phyloP scores from a whole-genome alignment of 192 early-diverging fungal species.

The Linnemannia elongata region DNA sequence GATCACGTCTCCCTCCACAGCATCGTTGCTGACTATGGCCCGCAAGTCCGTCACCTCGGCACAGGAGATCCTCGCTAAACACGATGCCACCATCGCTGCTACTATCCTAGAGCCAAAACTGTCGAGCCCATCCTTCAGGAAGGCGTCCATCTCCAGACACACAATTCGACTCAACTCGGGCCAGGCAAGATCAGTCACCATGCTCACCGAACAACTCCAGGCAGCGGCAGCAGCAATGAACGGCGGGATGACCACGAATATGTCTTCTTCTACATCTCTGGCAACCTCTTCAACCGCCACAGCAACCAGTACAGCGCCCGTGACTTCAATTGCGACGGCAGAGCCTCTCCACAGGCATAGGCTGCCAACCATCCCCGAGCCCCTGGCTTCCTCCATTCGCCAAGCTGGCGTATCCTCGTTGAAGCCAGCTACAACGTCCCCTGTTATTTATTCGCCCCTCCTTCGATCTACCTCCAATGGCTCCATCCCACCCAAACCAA shows the following conservation, averaged over 20 bases:
- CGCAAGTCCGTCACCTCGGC: constrained; percentile 9
- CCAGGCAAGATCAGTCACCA: constrained; percentile 19
- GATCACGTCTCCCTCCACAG: constrained; percentile 20
- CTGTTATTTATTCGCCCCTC: constrained; percentile 29
- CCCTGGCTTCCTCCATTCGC: constrained; percentile 7
- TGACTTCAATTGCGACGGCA: not conserved
- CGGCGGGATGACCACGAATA: not conserved
- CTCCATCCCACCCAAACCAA: constrained; percentile 23
- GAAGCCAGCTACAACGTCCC: constrained; percentile 7
- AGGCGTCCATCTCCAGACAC: constrained; percentile 22
- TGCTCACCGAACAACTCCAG: constrained; percentile 41
- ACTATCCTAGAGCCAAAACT: constrained; percentile 6
- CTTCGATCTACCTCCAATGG: constrained; percentile 23
- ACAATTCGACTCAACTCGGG: constrained; percentile 10
- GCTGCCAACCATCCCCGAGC: constrained; percentile 5
- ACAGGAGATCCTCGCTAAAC: constrained; percentile 36
- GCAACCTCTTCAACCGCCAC: not conserved
- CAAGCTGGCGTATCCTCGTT: constrained; percentile 7
- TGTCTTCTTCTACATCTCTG: not conserved
- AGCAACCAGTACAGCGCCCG: not conserved
- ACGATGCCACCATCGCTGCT: constrained; percentile 38
- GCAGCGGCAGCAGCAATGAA: constrained; percentile 19
- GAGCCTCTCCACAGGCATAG: not conserved
- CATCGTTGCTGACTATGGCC: constrained; percentile 19
- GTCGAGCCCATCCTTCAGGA: constrained; percentile 12